A percentile compares a stretch with the other conserved stretches of the same genome.
These are phyloP conservation scores for Flaveria floridana DNA, from an alignment of 140 eudicot genomes.

Conservation along the genomic window DNA sequence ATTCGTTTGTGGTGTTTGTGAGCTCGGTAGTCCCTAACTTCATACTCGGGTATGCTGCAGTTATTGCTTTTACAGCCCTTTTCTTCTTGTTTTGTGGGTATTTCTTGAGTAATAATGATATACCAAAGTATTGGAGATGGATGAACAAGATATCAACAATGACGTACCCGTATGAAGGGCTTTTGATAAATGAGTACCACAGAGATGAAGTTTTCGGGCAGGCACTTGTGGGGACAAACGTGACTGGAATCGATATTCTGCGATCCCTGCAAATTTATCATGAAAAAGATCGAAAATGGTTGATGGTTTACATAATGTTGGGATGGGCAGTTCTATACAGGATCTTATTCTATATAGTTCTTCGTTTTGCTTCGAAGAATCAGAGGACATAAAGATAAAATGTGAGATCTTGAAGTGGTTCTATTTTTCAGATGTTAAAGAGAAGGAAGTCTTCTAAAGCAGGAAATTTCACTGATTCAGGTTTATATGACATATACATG, in stretches of 20 bases:
- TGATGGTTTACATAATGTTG: slow-evolving; percentile 53
- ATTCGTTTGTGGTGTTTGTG: slow-evolving; percentile 67
- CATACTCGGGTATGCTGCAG: slow-evolving; percentile 75
- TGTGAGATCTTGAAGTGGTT: slow-evolving; percentile 15
- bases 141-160: slow-evolving; percentile 66
- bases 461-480: slow-evolving; percentile 8
- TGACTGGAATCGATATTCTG: slow-evolving; percentile 48
- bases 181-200: slow-evolving; percentile 63
- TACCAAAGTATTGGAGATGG: slow-evolving; percentile 69
- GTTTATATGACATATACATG: slow-evolving; percentile 15
- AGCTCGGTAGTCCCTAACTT: slow-evolving; percentile 78
- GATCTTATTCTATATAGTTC: slow-evolving; percentile 59
- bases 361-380: slow-evolving; percentile 75
- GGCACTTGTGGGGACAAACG: slow-evolving; percentile 22
- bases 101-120: slow-evolving; percentile 48
- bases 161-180: slow-evolving; percentile 78
- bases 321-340: slow-evolving; percentile 75
- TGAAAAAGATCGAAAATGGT: slow-evolving; percentile 43
- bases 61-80: slow-evolving; percentile 66
- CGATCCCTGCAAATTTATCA: slow-evolving; percentile 43
- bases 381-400: slow-evolving; percentile 48
- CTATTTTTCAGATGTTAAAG: background rate
- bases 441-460: slow-evolving; percentile 18
- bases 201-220: slow-evolving; percentile 36
- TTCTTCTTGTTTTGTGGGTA: slow-evolving; percentile 79